Evolutionary conservation across 306 rosid species (phyloP), one percentile per base, ranked within the genome.

Genomic region (Prinsepia uniflora): DNA sequence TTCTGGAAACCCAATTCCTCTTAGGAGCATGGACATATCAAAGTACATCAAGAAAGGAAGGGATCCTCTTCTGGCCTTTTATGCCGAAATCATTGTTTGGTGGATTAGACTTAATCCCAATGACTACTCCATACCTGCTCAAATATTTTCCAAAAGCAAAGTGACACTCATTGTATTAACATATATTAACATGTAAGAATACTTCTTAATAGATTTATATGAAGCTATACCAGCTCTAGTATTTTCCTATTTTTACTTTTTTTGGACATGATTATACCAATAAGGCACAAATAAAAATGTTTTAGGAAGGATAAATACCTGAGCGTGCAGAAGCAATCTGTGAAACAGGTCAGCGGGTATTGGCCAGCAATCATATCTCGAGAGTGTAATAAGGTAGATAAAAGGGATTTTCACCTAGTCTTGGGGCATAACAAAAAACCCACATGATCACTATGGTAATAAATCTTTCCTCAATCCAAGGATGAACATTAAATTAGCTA

Each of bases 391-490:
- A 11, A 61, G 72, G 39, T 1, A 13, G 72, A 52, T 1, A 13
- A 12, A 18, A 7, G 5, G 39, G 12, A 19, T 10, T 36, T 60
- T 60, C 65, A 36, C 0, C 20, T 36, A 68, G 8, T 12, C 49
- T 18, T 40, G 40, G 8, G 40, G 72, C 62, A 39, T 48, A 18
- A 18, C 72, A 68, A 19, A 53, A 40, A 13, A 53, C 18, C 63
- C 19, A 42, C 20, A 13, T 13, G 60, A 67, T 10, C 36, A n/a
- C 10, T 1, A 6, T 11, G 46, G 50, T 52, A 68, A 50, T 49
- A n/a, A 7, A 18, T 67, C 45, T 7, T 18, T 68, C 70, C 43
- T 50, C 52, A 17, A 63, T 72, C 58, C 63, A 9, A 34, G 50
- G 11, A 53, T 68, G 62, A 69, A 17, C 6, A 60, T 24, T 24